Base-by-base conservation (phyloP, 2,329 filamentous ascomycete genomes). In the Aspergillus phoenicis region DNA sequence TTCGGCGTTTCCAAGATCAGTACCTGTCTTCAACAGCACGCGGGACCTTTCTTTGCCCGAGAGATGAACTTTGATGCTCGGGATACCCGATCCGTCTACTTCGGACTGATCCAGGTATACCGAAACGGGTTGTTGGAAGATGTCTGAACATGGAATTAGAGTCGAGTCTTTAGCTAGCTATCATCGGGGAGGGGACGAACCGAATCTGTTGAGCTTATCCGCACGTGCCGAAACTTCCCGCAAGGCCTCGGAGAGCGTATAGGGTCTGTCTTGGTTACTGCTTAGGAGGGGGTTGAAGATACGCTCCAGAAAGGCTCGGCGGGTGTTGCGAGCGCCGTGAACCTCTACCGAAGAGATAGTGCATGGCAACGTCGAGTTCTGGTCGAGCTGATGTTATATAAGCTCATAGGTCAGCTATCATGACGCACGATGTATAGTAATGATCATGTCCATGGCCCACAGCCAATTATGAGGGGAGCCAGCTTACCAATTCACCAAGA, bases 1-100 rank as follows among this genome's bases (percentile, higher is more conserved):
- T 77, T 99, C 95, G 22, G 91, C 88, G 72, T 96, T 96, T 64
- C 95, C 95, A 49, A 97, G 84, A 73, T 98, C 94, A 8, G 95
- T 98, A 62, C 95, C 95, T 0, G 93, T 97, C 81, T 96, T 96
- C 71, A 98, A 85, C 61, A 93, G 87, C 71, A 98, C 87, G 41
- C 90, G 88, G 33, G 91, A 89, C 66, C 91, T 88, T 78, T 99
- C 94, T 62, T 85, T 84, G 22, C 91, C 90, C 57, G 87, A 87
- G 59, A 97, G 84, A 70, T 89, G 90, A 57, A 97, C 85, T 66
- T 94, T 90, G 67, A 98, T 79, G 73, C 96, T 92, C 58, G 88
- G 92, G 33, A 73, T 57, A 24, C 67, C 68, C 2, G 89, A 87
- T 2, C 87, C 86, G 6, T 87, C 86, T 0, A 90, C 84, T 63